phyloP scores from a whole-genome alignment of 805 yeast species.

The Deakozyma indianensis region DNA sequence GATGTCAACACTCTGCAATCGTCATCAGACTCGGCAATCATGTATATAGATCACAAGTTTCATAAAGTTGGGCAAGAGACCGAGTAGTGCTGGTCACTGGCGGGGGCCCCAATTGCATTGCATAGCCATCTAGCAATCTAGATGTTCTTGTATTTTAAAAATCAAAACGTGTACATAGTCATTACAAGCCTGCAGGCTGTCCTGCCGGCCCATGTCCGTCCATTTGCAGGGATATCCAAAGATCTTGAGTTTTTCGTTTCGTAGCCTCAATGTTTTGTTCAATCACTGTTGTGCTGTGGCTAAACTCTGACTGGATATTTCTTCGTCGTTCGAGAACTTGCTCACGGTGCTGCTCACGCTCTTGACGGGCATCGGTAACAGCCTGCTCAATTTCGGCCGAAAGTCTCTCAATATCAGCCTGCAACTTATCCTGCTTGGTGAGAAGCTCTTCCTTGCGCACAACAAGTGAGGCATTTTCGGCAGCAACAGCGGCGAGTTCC shows the following conservation, averaged over 20 bases:
- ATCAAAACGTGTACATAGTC: no score
- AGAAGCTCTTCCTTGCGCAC: neutral
- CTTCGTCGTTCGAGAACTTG: neutral
- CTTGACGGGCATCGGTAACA: neutral
- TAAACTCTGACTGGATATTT: constrained; percentile 1
- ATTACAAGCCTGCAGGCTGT: no score
- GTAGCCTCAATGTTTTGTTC: neutral
- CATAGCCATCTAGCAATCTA: no score
- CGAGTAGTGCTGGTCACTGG: no score
- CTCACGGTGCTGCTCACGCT: neutral
- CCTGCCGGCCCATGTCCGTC: constrained; percentile 2
- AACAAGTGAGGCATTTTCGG: neutral
- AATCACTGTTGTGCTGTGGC: neutral
- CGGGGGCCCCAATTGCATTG: no score
- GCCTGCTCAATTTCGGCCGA: neutral
- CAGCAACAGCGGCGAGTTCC: neutral
- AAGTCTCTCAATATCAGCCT: neutral
- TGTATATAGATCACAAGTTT: constrained; percentile 36
- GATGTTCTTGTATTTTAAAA: no score
- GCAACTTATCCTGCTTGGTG: neutral
- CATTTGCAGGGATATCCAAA: neutral
- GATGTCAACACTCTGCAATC: constrained; percentile 30
- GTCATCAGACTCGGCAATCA: constrained; percentile 6
- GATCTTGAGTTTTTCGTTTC: neutral
- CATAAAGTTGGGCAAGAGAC: constrained; percentile 23